phyloP scores from a whole-genome alignment of 805 yeast species.

The Metahyphopichia silvanorum region DNA sequence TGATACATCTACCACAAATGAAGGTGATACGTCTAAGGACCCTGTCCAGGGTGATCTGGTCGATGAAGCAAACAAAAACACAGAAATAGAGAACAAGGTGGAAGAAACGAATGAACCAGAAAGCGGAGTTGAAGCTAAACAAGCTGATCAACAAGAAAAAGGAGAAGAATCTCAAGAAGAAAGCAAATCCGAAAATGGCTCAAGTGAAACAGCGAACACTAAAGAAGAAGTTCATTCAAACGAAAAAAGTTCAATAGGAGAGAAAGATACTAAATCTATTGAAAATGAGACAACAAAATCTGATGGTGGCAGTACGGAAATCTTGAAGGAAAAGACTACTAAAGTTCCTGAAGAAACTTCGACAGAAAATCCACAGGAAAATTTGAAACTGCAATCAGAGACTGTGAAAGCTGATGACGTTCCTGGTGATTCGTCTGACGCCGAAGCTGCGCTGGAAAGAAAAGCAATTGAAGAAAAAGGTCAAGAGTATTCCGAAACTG shows the following conservation, averaged over 20 bases:
- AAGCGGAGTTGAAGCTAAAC: slow-evolving; percentile 4
- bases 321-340: slow-evolving; percentile 1
- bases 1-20: too few species aligned
- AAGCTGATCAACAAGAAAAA: slow-evolving; percentile 4
- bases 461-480: slow-evolving; percentile 2
- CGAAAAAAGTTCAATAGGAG: slow-evolving; percentile 1
- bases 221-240: background rate
- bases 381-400: slow-evolving; percentile 1
- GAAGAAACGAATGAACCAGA: slow-evolving; percentile 5
- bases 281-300: background rate
- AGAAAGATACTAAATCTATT: too few species aligned
- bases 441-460: background rate
- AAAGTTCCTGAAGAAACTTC: background rate
- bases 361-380: background rate
- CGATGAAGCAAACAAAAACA: slow-evolving; percentile 8
- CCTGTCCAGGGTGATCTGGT: too few species aligned
- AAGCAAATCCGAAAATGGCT: background rate
- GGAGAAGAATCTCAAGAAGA: slow-evolving; percentile 9
- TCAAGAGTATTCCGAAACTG: too few species aligned
- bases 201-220: background rate
- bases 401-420: background rate
- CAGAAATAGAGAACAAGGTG: slow-evolving; percentile 9
- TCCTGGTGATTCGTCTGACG: background rate
- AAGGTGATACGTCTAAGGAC: too few species aligned
- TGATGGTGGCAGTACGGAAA: background rate